Conservation (phyloP, 2,329 filamentous ascomycete genomes). For the Chalara sp. region DNA sequence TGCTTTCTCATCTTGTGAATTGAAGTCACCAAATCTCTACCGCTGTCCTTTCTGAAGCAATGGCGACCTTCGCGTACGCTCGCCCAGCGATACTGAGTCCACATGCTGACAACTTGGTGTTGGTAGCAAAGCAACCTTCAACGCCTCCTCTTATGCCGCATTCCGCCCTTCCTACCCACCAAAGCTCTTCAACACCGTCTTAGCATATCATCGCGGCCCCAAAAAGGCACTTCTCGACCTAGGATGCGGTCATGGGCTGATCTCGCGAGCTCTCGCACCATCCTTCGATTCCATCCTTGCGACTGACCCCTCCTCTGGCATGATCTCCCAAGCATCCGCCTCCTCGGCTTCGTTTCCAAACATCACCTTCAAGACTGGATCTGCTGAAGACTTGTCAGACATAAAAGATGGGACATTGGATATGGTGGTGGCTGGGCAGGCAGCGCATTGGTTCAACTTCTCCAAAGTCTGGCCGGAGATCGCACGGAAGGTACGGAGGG, state of each 20-base stretch:
- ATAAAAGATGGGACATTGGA: slow-evolving; percentile 44
- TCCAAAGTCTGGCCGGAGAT: slow-evolving; percentile 47
- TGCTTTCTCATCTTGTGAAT: neutral
- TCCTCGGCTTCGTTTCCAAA: slow-evolving; percentile 31
- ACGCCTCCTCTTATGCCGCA: slow-evolving; percentile 49
- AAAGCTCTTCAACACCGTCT: slow-evolving; percentile 44
- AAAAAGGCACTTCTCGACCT: slow-evolving; percentile 43
- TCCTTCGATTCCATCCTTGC: slow-evolving; percentile 45
- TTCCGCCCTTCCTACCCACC: slow-evolving; percentile 53
- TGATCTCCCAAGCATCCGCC: slow-evolving; percentile 45
- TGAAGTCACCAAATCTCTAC: neutral
- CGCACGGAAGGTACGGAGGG: slow-evolving; percentile 42
- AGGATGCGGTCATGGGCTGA: slow-evolving; percentile 56
- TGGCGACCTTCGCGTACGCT: slow-evolving; percentile 44
- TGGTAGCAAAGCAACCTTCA: slow-evolving; percentile 47
- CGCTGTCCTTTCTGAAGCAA: slow-evolving; percentile 15
- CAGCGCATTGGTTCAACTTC: slow-evolving; percentile 63
- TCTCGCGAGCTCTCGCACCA: slow-evolving; percentile 46
- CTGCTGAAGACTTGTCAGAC: slow-evolving; percentile 48
- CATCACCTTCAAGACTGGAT: slow-evolving; percentile 41
- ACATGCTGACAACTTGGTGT: neutral
- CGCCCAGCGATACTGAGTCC: slow-evolving; percentile 3
- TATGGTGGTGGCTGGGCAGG: slow-evolving; percentile 43
- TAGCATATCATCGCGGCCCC: slow-evolving; percentile 43
- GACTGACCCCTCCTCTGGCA: slow-evolving; percentile 49